A percentile compares a stretch with the other conserved stretches of the same genome.
Evolutionary conservation across 2,329 filamentous ascomycete species (phyloP).

Genomic region (Penicillium vulpinum): DNA sequence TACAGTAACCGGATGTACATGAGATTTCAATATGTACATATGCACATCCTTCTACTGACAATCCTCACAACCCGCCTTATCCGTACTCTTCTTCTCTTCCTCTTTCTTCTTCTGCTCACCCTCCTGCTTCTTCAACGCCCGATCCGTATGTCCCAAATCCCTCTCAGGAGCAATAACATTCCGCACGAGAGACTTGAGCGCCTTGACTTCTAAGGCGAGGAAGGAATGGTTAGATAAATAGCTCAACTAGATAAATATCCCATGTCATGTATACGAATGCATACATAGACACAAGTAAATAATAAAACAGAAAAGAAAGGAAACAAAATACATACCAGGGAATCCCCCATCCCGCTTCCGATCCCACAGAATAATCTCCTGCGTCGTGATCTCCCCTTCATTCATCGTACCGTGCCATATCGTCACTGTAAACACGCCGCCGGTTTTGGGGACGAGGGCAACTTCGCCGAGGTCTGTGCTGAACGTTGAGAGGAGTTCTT

Average conservation of each 20-base stretch:
- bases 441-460: slow-evolving; percentile 78
- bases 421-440: slow-evolving; percentile 77
- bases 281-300: background rate
- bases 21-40: background rate
- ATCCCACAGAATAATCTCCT: slow-evolving; percentile 75
- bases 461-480: slow-evolving; percentile 80
- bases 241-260: background rate
- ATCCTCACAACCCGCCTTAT: slow-evolving; percentile 18
- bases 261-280: background rate
- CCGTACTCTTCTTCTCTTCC: slow-evolving; percentile 7
- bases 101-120: slow-evolving; percentile 5
- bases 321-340: slow-evolving; percentile 55
- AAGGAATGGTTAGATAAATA: background rate
- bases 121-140: slow-evolving; percentile 44
- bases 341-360: slow-evolving; percentile 84
- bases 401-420: slow-evolving; percentile 46
- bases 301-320: background rate
- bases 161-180: slow-evolving; percentile 77
- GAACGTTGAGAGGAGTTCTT: slow-evolving; percentile 95
- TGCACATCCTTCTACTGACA: slow-evolving; percentile 14
- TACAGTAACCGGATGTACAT: background rate
- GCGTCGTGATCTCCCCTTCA: slow-evolving; percentile 27
- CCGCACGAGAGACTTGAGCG: slow-evolving; percentile 79
- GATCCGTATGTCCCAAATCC: slow-evolving; percentile 79
- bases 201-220: slow-evolving; percentile 69